Evolutionary conservation across 2,329 filamentous ascomycete genomes (phyloP), one percentile per base, ranked within the genome.

Genomic region (Stachybotrys echinatus): DNA sequence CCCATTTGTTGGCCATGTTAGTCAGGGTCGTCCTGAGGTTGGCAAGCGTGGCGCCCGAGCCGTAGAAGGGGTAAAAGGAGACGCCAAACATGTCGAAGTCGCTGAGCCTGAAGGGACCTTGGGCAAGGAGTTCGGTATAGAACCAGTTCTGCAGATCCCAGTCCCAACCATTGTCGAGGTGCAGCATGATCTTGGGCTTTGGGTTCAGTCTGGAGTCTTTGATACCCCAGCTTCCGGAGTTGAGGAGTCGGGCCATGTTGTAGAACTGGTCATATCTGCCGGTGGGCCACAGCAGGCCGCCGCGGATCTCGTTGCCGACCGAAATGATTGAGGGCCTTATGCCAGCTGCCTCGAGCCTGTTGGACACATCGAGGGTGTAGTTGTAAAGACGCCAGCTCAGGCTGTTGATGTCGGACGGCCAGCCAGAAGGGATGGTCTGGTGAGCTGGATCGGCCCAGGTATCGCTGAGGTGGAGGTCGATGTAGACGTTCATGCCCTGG

Each of bases 91-190:
- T 76, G 63, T 90, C 86, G 52, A 84, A 88, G 55, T 88, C 84
- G 5, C 69, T 66, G 0, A 69, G 57, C 3, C 64, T 60, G 3
- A 85, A 69, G 1, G 72, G 71, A 2, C 78, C 83, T 21, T 70
- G 66, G 7, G 62, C 71, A 0, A 86, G 70, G 0, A 85, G 76
- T 3, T 70, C 72, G 21, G 76, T 75, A 67, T 88, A 89, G 65
- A 80, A 88, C 70, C 75, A 84, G 53, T 85, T 68, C 61, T 89
- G 85, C 3, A 78, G 77, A 4, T 67, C 72, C 82, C 80, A 87
- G 54, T 85, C 76, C 83, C 85, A 90, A n/a, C 86, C 86, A 59
- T 88, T 85, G 64, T 89, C 85, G 4, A 89, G 74, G 59, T 89
- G 87, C 39, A 89, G 79, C 82, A 89, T 83, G 64, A 89, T 87